Conservation (phyloP, 2,329 filamentous ascomycete species). For the Colletotrichum sp. region DNA sequence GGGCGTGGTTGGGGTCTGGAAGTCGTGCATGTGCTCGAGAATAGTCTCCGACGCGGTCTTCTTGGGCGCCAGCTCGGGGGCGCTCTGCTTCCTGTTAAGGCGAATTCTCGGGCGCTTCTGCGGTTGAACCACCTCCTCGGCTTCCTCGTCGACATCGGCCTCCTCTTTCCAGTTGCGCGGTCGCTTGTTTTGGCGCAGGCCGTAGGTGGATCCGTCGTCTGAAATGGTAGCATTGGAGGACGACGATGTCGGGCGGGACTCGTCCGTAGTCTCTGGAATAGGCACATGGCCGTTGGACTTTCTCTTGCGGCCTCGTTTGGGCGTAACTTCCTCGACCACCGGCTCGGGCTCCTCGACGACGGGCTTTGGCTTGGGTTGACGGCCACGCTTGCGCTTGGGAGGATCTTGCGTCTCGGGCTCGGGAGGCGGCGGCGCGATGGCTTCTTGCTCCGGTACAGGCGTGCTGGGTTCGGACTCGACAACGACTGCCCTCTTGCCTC, state of each 20-base stretch:
- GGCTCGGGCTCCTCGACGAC: background rate
- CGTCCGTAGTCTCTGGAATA: constrained; percentile 38
- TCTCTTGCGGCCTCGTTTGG: constrained; percentile 19
- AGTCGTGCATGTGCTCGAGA: constrained; percentile 5
- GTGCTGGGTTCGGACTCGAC: constrained; percentile 17
- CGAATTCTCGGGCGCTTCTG: constrained; percentile 32
- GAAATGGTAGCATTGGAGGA: constrained; percentile 54
- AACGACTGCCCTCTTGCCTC: constrained; percentile 6
- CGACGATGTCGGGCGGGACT: constrained; percentile 57
- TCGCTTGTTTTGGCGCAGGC: constrained; percentile 41
- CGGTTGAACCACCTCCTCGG: constrained; percentile 37
- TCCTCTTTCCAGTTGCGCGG: constrained; percentile 59
- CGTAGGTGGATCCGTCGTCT: constrained; percentile 21
- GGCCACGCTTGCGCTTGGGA: constrained; percentile 21
- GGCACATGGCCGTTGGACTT: constrained; percentile 11
- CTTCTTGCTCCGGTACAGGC: constrained; percentile 8
- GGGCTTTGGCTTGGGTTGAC: constrained; percentile 14
- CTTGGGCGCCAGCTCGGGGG: background rate
- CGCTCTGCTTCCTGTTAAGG: constrained; percentile 19
- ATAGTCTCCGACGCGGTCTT: background rate
- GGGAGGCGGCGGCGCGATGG: constrained; percentile 6
- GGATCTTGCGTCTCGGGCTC: constrained; percentile 9
- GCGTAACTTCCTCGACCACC: background rate
- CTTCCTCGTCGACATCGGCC: constrained; percentile 45
- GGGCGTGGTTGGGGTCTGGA: background rate